Base-by-base conservation (phyloP, 2,329 filamentous ascomycete species). In the Talaromyces sp. region DNA sequence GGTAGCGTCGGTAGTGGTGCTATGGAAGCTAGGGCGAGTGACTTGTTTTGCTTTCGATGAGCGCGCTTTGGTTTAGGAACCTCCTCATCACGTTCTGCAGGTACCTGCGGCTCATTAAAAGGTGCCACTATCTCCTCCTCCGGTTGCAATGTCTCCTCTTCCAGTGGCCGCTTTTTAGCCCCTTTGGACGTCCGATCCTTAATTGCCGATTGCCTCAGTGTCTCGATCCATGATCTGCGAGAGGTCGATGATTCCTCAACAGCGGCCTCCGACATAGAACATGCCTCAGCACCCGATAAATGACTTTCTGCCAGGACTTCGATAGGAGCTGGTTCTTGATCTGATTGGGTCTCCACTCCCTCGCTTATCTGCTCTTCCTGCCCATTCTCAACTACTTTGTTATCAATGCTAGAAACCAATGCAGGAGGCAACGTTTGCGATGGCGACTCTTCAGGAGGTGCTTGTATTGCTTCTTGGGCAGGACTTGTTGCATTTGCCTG, bases 1-100 rank as follows among this genome's bases (percentile, higher is more conserved):
- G 75, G 74, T 14, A 76, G 69, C 16, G 68, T 73, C 7, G 72
- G 72, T 5, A 74, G 62, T 11, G 69, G 68, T 60, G 72, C 73
- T 46, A 72, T 66, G 14, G 71, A 75, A 18, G 71, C 68, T 40
- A 72, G 60, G 25, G 73, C 70, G 66, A 74, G 63, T 5, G 75
- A 70, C 48, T 67, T 63, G 60, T 76, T 76, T 23, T 58, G 40
- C 16, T 57, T 50, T 18, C 35, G 57, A 58, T 40, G 50, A 3
- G 57, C 37, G 12, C 42, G 61, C 39, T 64, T 62, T n/a, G 59
- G 42, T 39, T 61, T 46, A 18, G 31, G 39, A 16, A 57, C 31
- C 11, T 58, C 52, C 7, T 54, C 52, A 33, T 25, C 33, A 11
- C n/a, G 33, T 16, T 18, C 46, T 28, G 5, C 25, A 9, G 3